A percentile compares a stretch with the other conserved stretches of the same genome.
Conservation (phyloP, 2,329 filamentous ascomycete genomes). For the Teratosphaeria nubilosa region DNA sequence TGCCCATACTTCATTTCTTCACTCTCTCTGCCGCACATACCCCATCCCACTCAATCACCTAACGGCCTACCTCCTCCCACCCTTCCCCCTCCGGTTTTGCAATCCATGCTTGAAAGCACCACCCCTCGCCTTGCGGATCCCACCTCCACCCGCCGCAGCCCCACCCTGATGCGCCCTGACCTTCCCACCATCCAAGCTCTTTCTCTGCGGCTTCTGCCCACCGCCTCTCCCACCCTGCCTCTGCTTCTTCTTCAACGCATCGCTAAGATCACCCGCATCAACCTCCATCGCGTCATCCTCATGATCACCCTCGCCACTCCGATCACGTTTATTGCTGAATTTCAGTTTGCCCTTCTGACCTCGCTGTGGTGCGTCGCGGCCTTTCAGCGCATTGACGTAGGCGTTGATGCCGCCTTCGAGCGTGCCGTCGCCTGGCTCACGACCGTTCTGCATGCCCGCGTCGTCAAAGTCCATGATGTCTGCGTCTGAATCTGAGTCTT, state of each 20-base stretch:
- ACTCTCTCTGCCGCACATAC: neutral
- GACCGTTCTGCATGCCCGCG: slow-evolving; percentile 29
- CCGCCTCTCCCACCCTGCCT: slow-evolving; percentile 8
- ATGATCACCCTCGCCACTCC: slow-evolving; percentile 28
- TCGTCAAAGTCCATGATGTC: slow-evolving; percentile 51
- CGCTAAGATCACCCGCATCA: slow-evolving; percentile 31
- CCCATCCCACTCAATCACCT: neutral
- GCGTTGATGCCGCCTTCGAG: slow-evolving; percentile 48
- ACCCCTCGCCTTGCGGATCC: slow-evolving; percentile 6
- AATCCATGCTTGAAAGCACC: slow-evolving; percentile 8
- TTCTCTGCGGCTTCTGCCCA: slow-evolving; percentile 13
- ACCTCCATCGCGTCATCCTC: slow-evolving; percentile 38
- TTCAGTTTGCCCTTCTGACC: slow-evolving; percentile 52
- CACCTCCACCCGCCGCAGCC: slow-evolving; percentile 6
- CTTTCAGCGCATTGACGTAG: slow-evolving; percentile 51
- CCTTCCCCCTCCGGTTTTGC: slow-evolving; percentile 6
- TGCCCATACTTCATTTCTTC: neutral
- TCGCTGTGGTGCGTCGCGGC: slow-evolving; percentile 47
- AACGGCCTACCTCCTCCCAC: neutral
- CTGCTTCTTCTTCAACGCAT: slow-evolving; percentile 22
- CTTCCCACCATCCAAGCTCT: slow-evolving; percentile 18
- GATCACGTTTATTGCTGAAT: slow-evolving; percentile 43
- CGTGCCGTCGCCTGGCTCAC: slow-evolving; percentile 29
- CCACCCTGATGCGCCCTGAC: slow-evolving; percentile 4
- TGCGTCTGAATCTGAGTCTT: slow-evolving; percentile 27